Evolutionary conservation across 768 basidiomycete species (phyloP), one percentile per base, ranked within the genome.

Genomic region (Fistulinella prunicolor): DNA sequence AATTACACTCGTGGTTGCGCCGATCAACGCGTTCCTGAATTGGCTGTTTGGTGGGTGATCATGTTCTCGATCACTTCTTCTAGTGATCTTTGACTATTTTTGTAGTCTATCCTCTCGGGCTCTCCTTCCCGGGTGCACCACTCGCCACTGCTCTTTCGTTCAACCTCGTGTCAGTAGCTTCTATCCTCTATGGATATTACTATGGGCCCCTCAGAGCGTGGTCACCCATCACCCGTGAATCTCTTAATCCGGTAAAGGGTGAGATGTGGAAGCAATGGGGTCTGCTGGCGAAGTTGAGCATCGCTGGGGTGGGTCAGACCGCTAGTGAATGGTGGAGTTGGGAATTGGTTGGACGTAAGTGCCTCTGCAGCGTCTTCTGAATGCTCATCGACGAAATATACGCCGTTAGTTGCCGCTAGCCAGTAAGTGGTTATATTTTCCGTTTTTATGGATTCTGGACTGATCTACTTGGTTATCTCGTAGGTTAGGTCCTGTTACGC

Each of bases 271-370:
- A 77, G 3, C 77, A 74, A 46, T 75, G 93, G 17, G 81, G 85
- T 1, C 67, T 87, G 8, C 65, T 97, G 35, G 73, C 85, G 6
- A 81, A 79, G 36, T 75, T 98, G 0, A 91, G 94, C 0, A 58
- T 94, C 4, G 88, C 89, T 9, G 94, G 95, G 9, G 81, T 91
- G 19, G 46, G 83, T 1, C 91, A 93, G 65, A 85, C 81, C 4
- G 90, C 89, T 1, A 83, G 82, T 4, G 95, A 96, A 67, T 98
- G 94, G 95, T 97, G 94, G 93, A 85, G 87, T 32, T 95, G 95
- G 95, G 94, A 96, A 68, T 76, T 92, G 6, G 68, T 88, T 26
- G 85, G 83, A 20, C 70, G 65, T 67, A 47, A 56, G 65, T 57
- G 6, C n/a, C 19, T 30, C 19, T 38, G 23, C 9, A 9, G 1